Evolutionary conservation across 108 stramenopile genomes (phyloP).

Genomic region (Cyclotella cryptica): DNA sequence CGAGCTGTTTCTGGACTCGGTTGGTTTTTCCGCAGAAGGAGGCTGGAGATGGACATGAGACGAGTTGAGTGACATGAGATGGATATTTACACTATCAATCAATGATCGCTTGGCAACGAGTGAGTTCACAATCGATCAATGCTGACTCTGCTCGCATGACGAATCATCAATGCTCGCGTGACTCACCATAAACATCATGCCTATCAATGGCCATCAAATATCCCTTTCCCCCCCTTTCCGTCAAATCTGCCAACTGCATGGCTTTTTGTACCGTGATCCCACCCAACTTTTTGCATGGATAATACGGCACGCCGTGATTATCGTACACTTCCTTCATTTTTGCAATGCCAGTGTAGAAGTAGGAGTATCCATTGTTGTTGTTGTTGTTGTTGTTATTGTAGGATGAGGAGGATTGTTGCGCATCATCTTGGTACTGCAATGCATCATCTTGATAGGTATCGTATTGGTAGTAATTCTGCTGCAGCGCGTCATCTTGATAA

Average conservation of each 20-base stretch:
- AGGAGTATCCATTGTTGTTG: neutral
- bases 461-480: constrained; percentile 1
- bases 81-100: no score
- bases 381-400: no score
- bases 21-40: constrained; percentile 75
- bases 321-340: constrained; percentile 64
- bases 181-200: constrained; percentile 68
- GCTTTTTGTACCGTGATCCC: constrained; percentile 67
- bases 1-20: constrained; percentile 57
- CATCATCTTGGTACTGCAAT: neutral
- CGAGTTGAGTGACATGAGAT: no score
- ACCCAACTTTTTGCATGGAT: constrained; percentile 59
- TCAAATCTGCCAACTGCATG: constrained; percentile 60
- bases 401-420: constrained; percentile 3
- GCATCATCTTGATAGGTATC: neutral
- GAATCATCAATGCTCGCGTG: no score
- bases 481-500: constrained; percentile 18
- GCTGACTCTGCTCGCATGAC: no score
- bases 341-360: constrained; percentile 50
- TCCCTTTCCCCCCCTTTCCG: constrained; percentile 43
- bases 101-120: no score
- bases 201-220: constrained; percentile 76
- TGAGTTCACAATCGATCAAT: no score
- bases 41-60: constrained; percentile 14
- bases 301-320: constrained; percentile 60